phyloP scores from a whole-genome alignment of 2,329 filamentous ascomycete genomes.

The Cladosporium sp. region DNA sequence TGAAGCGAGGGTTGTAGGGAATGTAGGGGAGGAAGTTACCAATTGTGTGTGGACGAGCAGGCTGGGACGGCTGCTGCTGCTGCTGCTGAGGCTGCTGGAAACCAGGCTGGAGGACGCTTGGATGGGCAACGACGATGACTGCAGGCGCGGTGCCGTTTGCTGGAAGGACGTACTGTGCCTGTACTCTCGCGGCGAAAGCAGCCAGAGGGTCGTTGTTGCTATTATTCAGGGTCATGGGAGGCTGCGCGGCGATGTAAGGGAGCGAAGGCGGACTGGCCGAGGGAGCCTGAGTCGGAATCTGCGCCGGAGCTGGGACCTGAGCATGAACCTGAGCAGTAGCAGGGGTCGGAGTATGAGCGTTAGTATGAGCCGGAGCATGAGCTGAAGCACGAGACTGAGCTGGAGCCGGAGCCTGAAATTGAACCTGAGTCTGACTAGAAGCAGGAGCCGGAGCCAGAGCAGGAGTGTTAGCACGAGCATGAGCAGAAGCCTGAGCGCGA shows the following conservation, averaged over 20 bases:
- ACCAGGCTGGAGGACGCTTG: neutral
- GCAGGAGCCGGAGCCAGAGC: no score
- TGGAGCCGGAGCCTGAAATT: no score
- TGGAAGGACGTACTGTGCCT: neutral
- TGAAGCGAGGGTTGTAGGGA: neutral
- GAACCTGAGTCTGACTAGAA: no score
- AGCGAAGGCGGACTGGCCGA: neutral
- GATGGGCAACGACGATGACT: neutral
- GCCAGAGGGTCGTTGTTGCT: neutral
- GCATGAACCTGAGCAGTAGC: no score
- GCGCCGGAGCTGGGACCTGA: no score
- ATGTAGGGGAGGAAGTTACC: slow-evolving; percentile 1
- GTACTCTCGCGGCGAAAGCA: neutral
- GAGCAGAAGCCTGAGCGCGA: no score
- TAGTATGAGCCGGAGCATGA: no score
- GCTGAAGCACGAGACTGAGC: no score
- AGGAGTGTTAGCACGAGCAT: no score
- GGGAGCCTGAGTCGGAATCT: no score
- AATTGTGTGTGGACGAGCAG: slow-evolving; percentile 3
- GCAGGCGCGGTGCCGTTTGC: neutral
- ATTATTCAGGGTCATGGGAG: neutral
- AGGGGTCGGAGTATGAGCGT: no score
- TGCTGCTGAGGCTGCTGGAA: neutral
- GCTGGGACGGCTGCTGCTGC: neutral
- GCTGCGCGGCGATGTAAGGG: neutral